These are phyloP conservation scores for Ascomycota sp. DNA, from an alignment of 2,329 filamentous ascomycete genomes.

Conservation along the genomic window DNA sequence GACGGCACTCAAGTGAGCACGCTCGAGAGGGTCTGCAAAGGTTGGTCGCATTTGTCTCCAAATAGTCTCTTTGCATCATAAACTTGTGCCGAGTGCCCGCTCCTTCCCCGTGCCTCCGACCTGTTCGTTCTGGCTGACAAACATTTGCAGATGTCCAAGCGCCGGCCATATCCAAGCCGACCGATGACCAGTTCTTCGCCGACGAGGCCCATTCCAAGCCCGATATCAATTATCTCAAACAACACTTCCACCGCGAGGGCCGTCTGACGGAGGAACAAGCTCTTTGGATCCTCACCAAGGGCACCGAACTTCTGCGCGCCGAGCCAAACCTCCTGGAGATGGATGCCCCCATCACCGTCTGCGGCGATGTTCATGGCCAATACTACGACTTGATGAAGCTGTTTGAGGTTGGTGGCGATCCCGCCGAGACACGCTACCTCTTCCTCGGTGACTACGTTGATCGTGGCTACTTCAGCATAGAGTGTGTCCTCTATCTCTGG, in stretches of 20 bases:
- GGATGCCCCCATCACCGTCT: conserved; percentile 97
- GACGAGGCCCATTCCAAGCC: conserved; percentile 71
- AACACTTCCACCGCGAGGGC: conserved; percentile 94
- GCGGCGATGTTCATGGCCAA: conserved; percentile 93
- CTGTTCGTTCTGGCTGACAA: conserved; percentile 2
- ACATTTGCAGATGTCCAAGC: conserved; percentile 71
- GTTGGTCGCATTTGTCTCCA: conserved; percentile 25
- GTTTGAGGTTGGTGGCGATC: conserved; percentile 93
- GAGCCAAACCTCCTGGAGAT: conserved; percentile 96
- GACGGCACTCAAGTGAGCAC: conserved; percentile 91
- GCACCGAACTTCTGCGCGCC: conserved; percentile 64
- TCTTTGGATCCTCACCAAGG: conserved; percentile 76
- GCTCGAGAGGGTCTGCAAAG: conserved; percentile 91
- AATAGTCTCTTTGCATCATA: too few species aligned
- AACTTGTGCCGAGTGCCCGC: too few species aligned
- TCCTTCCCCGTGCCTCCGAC: not conserved
- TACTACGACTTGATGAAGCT: conserved; percentile 99
- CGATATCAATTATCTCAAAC: conserved; percentile 82
- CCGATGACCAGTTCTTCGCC: conserved; percentile 84
- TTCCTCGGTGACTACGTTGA: conserved; percentile 97
- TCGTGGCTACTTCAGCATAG: conserved; percentile 94
- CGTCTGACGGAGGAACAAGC: conserved; percentile 93
- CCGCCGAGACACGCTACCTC: conserved; percentile 84
- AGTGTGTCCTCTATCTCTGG: conserved; percentile 97
- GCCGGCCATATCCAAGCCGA: conserved; percentile 77